Conservation (phyloP, 169 alveolate species). For the Plasmodium knowlesi region DNA sequence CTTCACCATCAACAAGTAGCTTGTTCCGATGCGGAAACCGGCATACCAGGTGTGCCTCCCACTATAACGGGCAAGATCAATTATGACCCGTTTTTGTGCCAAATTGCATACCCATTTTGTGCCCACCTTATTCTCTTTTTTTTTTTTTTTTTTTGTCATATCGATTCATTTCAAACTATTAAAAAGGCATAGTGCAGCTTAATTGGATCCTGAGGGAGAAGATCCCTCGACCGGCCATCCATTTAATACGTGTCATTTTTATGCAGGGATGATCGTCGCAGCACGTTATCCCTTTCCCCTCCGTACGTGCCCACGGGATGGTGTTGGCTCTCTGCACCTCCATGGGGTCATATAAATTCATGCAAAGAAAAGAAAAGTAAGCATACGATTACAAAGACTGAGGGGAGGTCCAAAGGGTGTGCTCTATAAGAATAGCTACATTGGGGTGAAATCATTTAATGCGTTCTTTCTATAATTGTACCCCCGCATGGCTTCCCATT, state of each 20-base stretch:
- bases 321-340: no score
- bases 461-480: not conserved
- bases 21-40: not conserved
- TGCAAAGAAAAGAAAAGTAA: not conserved
- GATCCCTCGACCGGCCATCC: not conserved
- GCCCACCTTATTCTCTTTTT: no score
- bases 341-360: not conserved
- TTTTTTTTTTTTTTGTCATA: not conserved
- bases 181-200: not conserved
- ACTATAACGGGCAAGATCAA: not conserved
- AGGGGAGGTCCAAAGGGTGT: not conserved
- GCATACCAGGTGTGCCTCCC: not conserved
- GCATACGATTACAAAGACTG: not conserved
- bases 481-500: not conserved
- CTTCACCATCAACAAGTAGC: constrained; percentile 58
- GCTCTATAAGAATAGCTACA: not conserved
- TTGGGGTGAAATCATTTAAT: not conserved
- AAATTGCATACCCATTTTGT: not conserved
- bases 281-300: not conserved
- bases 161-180: not conserved
- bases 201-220: not conserved
- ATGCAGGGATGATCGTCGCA: not conserved
- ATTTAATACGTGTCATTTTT: not conserved
- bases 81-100: not conserved
- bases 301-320: no score